These are phyloP conservation scores for Thelonectria olida DNA, from an alignment of 2,329 filamentous ascomycete species.

Conservation along the genomic window DNA sequence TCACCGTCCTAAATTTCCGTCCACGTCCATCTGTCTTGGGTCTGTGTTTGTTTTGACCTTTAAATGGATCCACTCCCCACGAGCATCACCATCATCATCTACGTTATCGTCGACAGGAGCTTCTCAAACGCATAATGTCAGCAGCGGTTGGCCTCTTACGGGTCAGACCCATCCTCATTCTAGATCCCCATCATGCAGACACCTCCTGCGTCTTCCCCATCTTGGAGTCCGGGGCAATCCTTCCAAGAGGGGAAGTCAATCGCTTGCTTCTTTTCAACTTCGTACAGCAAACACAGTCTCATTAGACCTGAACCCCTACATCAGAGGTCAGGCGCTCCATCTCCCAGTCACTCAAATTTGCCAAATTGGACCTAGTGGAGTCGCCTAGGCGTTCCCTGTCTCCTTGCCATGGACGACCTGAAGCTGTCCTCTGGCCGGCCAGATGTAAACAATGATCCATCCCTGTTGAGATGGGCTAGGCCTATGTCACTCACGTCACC, in stretches of 20 bases:
- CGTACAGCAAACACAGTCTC: neutral
- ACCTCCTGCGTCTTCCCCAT: neutral
- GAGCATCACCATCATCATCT: conserved; percentile 15
- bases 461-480: neutral
- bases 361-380: conserved; percentile 23
- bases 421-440: neutral
- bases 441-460: neutral
- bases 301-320: neutral
- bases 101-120: conserved; percentile 4
- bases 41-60: conserved; percentile 18
- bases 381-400: conserved; percentile 3
- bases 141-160: neutral
- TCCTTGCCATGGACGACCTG: neutral
- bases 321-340: conserved; percentile 16
- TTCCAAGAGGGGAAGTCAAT: conserved; percentile 3
- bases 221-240: conserved; percentile 17
- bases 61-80: conserved; percentile 19
- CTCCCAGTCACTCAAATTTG: conserved; percentile 24
- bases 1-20: neutral
- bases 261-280: conserved; percentile 3
- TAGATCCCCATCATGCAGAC: neutral
- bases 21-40: neutral
- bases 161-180: neutral
- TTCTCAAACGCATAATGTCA: neutral
- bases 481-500: neutral